Conservation (phyloP, 441 rosid species). For the Macaranga tanarius region DNA sequence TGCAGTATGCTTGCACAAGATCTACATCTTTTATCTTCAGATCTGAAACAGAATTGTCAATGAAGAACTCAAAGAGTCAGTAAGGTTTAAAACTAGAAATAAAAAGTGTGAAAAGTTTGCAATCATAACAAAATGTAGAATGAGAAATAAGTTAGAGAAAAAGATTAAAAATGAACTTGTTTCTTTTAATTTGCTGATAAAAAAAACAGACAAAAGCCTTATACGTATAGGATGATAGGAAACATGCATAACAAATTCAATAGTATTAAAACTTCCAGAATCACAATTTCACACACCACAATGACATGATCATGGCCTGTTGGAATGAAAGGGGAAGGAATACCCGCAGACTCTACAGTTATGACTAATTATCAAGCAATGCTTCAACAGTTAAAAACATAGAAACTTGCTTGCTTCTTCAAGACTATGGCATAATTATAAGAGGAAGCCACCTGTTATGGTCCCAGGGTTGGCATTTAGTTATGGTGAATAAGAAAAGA, state of each 20-base stretch:
- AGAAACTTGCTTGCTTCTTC: neutral
- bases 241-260: neutral
- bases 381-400: neutral
- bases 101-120: neutral
- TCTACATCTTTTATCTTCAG: slow-evolving; percentile 70
- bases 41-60: slow-evolving; percentile 47
- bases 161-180: neutral
- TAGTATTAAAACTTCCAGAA: neutral
- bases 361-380: neutral
- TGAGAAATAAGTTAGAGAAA: neutral
- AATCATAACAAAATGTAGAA: slow-evolving; percentile 4
- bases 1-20: slow-evolving; percentile 52
- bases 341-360: neutral
- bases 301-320: neutral
- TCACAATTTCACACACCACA: neutral
- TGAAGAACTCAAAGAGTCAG: slow-evolving; percentile 1
- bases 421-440: neutral
- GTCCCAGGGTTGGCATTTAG: too few relatives aligned
- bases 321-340: neutral
- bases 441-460: neutral
- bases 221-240: neutral
- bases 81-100: slow-evolving; percentile 1
- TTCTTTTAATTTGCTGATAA: neutral
- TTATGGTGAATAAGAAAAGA: too few relatives aligned
- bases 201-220: neutral